phyloP scores from a whole-genome alignment of 345 rosid species.

The Gossypium mustelinum region DNA sequence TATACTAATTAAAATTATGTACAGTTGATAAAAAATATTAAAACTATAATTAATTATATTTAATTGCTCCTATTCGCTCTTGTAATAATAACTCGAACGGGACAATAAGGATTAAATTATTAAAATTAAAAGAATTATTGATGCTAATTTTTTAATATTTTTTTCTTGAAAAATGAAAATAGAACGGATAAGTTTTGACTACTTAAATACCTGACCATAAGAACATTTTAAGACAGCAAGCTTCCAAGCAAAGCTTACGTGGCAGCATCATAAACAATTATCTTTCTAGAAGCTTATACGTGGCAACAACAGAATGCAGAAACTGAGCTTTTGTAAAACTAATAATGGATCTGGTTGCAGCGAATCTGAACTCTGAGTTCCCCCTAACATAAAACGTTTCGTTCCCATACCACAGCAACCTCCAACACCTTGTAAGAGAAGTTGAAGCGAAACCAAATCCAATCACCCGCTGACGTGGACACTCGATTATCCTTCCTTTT shows the following conservation, averaged over 20 bases:
- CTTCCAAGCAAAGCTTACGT: background rate
- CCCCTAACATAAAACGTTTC: background rate
- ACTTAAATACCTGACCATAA: background rate
- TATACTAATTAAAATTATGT: too few species aligned
- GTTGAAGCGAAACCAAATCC: background rate
- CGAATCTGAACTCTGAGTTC: background rate
- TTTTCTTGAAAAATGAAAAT: too few species aligned
- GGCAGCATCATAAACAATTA: background rate
- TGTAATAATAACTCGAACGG: too few species aligned
- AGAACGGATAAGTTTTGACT: background rate
- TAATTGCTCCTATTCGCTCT: too few species aligned
- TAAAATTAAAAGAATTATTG: too few species aligned
- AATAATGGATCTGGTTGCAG: background rate
- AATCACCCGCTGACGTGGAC: constrained; percentile 22
- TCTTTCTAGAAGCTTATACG: background rate
- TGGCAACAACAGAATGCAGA: background rate
- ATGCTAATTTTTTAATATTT: too few species aligned
- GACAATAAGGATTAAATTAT: too few species aligned
- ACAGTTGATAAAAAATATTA: too few species aligned
- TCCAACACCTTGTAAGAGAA: too few species aligned
- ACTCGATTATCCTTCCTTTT: background rate
- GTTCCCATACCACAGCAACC: too few species aligned
- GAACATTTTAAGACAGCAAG: background rate
- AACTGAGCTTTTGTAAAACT: background rate
- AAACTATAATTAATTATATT: too few species aligned